Conservation (phyloP, 768 basidiomycete species). For the Omphalotus guepiniiformis region DNA sequence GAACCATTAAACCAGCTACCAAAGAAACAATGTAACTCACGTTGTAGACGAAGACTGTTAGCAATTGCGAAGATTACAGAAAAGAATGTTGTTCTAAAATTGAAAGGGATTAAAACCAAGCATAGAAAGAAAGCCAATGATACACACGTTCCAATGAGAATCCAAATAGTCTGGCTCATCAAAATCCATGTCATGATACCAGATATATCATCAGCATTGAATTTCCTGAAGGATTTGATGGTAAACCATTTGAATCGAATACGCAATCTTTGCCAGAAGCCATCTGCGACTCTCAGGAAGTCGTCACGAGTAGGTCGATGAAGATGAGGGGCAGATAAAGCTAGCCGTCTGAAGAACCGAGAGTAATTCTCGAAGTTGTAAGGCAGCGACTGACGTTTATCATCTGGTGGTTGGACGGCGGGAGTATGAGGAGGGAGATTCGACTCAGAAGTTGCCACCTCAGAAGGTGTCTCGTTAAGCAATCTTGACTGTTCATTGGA, state of each 20-base stretch:
- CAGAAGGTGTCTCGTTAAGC: no score
- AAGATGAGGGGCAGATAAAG: slow-evolving; percentile 69
- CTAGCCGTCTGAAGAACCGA: slow-evolving; percentile 75
- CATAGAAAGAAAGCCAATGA: neutral
- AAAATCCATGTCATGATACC: slow-evolving; percentile 96
- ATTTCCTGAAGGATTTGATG: slow-evolving; percentile 89
- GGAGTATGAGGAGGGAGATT: neutral
- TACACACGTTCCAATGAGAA: slow-evolving; percentile 87
- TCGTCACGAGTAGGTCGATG: slow-evolving; percentile 86
- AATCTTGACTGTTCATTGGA: no score
- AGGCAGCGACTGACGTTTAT: slow-evolving; percentile 18
- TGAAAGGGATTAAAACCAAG: neutral
- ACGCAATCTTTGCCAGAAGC: slow-evolving; percentile 85
- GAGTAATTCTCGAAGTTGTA: slow-evolving; percentile 65
- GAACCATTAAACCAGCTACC: neutral
- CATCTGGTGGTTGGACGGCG: neutral
- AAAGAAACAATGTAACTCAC: slow-evolving; percentile 32
- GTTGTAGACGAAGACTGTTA: slow-evolving; percentile 84
- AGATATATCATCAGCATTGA: slow-evolving; percentile 95
- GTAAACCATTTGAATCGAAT: slow-evolving; percentile 98
- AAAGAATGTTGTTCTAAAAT: slow-evolving; percentile 86
- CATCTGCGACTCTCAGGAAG: slow-evolving; percentile 77
- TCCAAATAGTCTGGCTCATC: slow-evolving; percentile 94
- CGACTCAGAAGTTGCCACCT: neutral
- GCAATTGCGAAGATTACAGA: slow-evolving; percentile 87